Conservation (phyloP, 768 basidiomycete genomes). For the Auricularia auricula-judae region DNA sequence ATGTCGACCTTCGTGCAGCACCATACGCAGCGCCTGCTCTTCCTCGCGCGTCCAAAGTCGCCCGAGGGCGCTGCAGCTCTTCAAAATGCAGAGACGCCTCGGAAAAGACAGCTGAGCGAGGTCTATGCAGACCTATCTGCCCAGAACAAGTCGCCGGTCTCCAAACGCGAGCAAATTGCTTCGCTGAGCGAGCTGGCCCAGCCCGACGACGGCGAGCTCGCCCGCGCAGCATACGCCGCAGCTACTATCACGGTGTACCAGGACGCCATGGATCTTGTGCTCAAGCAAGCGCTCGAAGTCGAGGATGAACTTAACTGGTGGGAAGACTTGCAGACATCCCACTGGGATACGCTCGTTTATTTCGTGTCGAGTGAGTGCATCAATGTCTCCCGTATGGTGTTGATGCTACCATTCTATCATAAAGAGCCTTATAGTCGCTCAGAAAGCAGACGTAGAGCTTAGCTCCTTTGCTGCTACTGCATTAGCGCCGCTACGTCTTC, state of each 20-base stretch:
- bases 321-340: conserved; percentile 57
- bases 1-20: conserved; percentile 1
- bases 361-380: conserved; percentile 63
- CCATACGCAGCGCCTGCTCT: not conserved
- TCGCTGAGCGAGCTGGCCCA: not conserved
- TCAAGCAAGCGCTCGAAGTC: conserved; percentile 55
- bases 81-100: not conserved
- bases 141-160: not conserved
- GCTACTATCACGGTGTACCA: conserved; percentile 34
- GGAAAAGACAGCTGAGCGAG: not conserved
- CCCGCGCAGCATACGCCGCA: conserved; percentile 1
- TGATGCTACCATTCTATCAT: no score
- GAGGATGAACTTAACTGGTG: conserved; percentile 83
- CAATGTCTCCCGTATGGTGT: not conserved
- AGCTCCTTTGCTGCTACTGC: no score
- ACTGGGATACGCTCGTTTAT: conserved; percentile 44
- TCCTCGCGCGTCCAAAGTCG: not conserved
- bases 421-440: no score
- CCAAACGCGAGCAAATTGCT: not conserved
- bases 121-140: not conserved
- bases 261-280: conserved; percentile 49
- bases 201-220: not conserved
- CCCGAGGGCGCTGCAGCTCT: not conserved
- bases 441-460: no score
- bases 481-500: no score